Evolutionary conservation across 441 rosid species (phyloP), one percentile per base, ranked within the genome.

Genomic region (Pelargonium myrrhifolium): DNA sequence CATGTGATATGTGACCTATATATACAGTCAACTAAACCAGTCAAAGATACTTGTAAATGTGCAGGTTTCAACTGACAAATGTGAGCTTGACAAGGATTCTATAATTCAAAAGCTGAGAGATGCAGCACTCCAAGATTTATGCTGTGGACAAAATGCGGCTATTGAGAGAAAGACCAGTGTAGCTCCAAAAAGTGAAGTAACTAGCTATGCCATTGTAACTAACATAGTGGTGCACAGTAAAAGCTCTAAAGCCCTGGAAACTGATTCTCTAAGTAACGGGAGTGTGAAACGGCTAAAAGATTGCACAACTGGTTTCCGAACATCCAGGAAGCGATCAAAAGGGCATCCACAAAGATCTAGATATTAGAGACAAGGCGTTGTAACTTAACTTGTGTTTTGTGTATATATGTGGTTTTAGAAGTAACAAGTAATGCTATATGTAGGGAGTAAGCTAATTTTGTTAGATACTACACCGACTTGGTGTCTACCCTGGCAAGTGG

Each of bases 121-220:
- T 18, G 68, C 68, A 63, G 94, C 96, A 1, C 67, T 81, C 58
- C 77, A 77, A 76, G 87, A 83, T 22, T 74, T 71, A 0, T 45
- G 72, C 47, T 83, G 88, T 4, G 91, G 96, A 21, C 86, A 84
- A 62, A 86, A 71, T 65, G 82, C 79, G 62, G 78, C 83, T 65
- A 65, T 86, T 0, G 89, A 86, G 81, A 84, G 78, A 70, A 83
- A 79, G 77, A 17, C 12, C 40, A 62, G 73, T 21, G 55, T 35
- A 9, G 80, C 80, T 65, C 85, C 98, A 1, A 85, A 73, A 78
- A 82, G 82, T 17, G 90, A 89, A 71, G 67, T 75, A 69, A 77
- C 78, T 9, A 82, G 78, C 22, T 80, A 85, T 77, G 94, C 90
- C 62, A 66, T 82, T 18, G 87, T 86, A 55, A 90, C 96, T 26